A percentile compares a stretch with the other conserved stretches of the same genome.
phyloP scores from a whole-genome alignment of 495 filamentous ascomycete genomes.

The Talaromyces trachyspermus region DNA sequence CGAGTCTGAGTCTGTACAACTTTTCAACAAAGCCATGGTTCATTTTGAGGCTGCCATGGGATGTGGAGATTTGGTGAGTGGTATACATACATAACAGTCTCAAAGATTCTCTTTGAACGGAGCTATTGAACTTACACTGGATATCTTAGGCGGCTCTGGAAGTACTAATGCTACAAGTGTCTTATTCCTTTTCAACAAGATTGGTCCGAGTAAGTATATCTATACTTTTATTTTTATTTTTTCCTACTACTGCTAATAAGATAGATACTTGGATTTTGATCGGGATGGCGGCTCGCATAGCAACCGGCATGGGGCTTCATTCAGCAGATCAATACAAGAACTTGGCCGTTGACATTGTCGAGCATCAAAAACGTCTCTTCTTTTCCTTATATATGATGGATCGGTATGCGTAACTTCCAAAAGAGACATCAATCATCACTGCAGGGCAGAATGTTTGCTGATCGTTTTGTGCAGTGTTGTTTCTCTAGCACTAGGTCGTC shows the following conservation, averaged over 20 bases:
- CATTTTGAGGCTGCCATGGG: slow-evolving; percentile 30
- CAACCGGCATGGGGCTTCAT: slow-evolving; percentile 28
- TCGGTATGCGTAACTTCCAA: slow-evolving; percentile 18
- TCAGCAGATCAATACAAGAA: slow-evolving; percentile 16
- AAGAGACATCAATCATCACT: neutral
- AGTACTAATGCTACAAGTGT: slow-evolving; percentile 34
- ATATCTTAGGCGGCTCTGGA: slow-evolving; percentile 26
- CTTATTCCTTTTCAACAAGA: slow-evolving; percentile 36
- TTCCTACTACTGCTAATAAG: neutral
- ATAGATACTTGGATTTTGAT: slow-evolving; percentile 29
- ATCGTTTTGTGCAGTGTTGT: slow-evolving; percentile 20
- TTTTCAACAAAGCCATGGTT: slow-evolving; percentile 30
- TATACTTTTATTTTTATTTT: neutral
- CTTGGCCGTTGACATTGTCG: slow-evolving; percentile 18
- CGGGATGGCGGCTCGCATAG: slow-evolving; percentile 26
- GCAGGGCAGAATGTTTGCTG: neutral
- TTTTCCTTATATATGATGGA: slow-evolving; percentile 42
- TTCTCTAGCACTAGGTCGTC: slow-evolving; percentile 30
- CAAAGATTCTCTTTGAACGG: neutral
- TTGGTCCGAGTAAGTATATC: slow-evolving; percentile 30
- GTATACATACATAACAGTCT: neutral
- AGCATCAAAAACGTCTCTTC: slow-evolving; percentile 31
- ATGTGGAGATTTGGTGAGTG: slow-evolving; percentile 27
- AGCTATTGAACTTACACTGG: neutral
- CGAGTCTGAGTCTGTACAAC: slow-evolving; percentile 27